Conservation (phyloP, 768 basidiomycete species). For the Leccinum pellstonianum region DNA sequence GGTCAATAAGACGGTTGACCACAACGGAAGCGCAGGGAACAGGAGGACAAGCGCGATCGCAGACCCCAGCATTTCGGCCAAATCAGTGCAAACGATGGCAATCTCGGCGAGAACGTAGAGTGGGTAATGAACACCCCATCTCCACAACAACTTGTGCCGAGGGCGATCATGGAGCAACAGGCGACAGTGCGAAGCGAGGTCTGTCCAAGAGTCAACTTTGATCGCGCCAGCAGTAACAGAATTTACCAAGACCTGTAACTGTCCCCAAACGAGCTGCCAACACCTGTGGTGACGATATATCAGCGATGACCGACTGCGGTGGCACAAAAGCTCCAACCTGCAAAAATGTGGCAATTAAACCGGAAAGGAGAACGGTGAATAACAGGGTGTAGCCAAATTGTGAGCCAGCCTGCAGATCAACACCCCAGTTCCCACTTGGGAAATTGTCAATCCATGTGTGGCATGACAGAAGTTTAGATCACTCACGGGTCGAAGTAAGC, state of each 20-base stretch:
- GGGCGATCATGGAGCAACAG: constrained; percentile 64
- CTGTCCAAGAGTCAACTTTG: constrained; percentile 33
- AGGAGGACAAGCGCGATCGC: constrained; percentile 79
- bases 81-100: constrained; percentile 74
- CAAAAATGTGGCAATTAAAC: constrained; percentile 77
- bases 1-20: constrained; percentile 70
- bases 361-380: constrained; percentile 81
- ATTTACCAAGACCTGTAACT: constrained; percentile 74
- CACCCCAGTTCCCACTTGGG: constrained; percentile 81
- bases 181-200: constrained; percentile 64
- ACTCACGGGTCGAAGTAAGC: constrained; percentile 88
- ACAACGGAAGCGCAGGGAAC: constrained; percentile 65
- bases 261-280: constrained; percentile 80
- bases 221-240: neutral
- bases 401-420: constrained; percentile 86
- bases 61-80: constrained; percentile 79
- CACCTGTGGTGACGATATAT: constrained; percentile 42
- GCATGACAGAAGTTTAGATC: neutral
- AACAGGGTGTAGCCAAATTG: constrained; percentile 83
- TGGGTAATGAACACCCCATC: constrained; percentile 63
- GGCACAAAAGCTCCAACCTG: constrained; percentile 46
- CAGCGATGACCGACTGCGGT: neutral
- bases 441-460: constrained; percentile 1
- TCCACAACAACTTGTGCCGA: constrained; percentile 51
- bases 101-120: constrained; percentile 64